phyloP scores from a whole-genome alignment of 257 asterid genomes.

The Solanum corneliomulleri region DNA sequence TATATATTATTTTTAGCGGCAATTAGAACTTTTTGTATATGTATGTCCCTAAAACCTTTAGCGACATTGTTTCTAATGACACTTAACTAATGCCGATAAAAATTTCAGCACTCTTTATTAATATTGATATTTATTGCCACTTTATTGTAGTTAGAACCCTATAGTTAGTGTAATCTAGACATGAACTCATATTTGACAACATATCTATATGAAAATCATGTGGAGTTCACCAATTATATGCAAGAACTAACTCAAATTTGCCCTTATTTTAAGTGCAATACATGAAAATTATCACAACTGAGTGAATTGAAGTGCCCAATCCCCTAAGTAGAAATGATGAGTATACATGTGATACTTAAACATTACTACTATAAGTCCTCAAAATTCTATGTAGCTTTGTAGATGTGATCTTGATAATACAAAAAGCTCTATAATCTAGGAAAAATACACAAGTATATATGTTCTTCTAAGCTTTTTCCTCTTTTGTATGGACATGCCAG shows the following conservation, averaged over 20 bases:
- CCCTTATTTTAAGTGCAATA: background rate
- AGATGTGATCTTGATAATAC: background rate
- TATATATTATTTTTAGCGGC: no score
- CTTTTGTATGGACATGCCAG: constrained; percentile 18
- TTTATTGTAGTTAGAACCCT: no score
- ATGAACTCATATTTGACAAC: background rate
- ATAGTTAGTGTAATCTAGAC: background rate
- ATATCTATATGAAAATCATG: background rate
- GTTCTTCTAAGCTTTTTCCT: background rate
- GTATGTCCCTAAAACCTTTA: no score
- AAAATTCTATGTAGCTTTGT: background rate
- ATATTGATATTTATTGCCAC: no score
- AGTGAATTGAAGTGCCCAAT: background rate
- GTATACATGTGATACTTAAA: background rate
- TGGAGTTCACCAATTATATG: background rate
- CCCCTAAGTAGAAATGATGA: background rate
- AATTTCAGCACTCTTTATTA: no score
- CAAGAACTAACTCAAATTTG: background rate
- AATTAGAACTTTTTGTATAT: no score
- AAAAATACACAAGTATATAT: background rate
- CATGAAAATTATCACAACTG: background rate
- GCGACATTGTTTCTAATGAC: no score
- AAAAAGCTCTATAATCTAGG: background rate
- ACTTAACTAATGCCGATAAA: no score
- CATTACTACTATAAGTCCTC: background rate